A percentile compares a stretch with the other conserved stretches of the same genome.
These are phyloP conservation scores for Diaporthe helianthi DNA, from an alignment of 2,329 filamentous ascomycete species.

Conservation along the genomic window DNA sequence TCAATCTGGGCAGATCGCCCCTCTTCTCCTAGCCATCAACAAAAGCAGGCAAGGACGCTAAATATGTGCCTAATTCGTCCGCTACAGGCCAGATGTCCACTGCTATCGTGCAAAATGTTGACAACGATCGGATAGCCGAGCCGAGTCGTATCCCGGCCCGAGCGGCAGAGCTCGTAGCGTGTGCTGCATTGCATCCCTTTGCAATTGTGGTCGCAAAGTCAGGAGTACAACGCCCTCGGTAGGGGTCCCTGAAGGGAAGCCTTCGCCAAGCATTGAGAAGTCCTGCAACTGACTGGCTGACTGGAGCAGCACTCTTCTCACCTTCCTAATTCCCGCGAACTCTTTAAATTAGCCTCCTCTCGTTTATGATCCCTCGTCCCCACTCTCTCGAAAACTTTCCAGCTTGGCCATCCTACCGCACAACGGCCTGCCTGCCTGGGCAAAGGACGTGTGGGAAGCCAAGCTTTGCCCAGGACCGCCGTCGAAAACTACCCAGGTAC, in stretches of 20 bases:
- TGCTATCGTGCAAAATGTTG: not conserved
- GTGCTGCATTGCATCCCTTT: not conserved
- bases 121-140: not conserved
- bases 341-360: constrained; percentile 9
- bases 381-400: not conserved
- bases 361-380: constrained; percentile 21
- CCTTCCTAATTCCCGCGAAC: constrained; percentile 9
- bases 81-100: not conserved
- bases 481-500: constrained; percentile 7
- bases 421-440: constrained; percentile 10
- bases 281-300: not conserved
- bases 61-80: constrained; percentile 23
- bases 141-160: not conserved
- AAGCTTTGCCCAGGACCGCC: constrained; percentile 26
- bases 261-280: not conserved
- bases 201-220: not conserved
- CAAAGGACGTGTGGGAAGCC: constrained; percentile 5
- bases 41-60: not conserved
- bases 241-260: not conserved
- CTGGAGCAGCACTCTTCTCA: not conserved
- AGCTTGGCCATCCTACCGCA: not conserved
- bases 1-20: constrained; percentile 2
- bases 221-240: not conserved
- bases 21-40: not conserved
- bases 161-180: not conserved